Conservation (phyloP, 192 early-diverging fungal species). For the Podila epigama region DNA sequence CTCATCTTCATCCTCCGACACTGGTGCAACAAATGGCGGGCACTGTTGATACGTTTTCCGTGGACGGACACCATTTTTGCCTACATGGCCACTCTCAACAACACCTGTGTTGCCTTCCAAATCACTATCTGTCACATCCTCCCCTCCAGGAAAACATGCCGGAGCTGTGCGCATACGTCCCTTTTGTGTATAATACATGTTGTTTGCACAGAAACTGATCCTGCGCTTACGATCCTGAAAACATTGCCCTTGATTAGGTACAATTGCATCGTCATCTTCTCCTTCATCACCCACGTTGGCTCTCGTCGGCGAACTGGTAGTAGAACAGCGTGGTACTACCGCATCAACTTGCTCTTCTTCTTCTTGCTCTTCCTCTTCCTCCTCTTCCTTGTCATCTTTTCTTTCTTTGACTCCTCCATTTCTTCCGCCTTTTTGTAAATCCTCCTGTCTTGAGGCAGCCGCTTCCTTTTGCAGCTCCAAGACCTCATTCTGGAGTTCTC, state of each 20-base stretch:
- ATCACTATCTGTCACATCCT: neutral
- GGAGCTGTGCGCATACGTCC: neutral
- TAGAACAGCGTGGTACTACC: too few species aligned
- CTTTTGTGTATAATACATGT: slow-evolving; percentile 23
- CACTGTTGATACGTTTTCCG: neutral
- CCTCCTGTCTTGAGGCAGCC: too few species aligned
- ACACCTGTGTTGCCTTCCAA: too few species aligned
- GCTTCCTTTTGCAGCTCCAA: slow-evolving; percentile 1
- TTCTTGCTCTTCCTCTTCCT: too few species aligned
- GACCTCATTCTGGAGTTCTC: slow-evolving; percentile 8
- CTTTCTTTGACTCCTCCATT: too few species aligned
- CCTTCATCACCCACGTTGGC: neutral
- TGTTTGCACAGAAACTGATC: slow-evolving; percentile 42
- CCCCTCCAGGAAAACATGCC: neutral
- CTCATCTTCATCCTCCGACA: neutral
- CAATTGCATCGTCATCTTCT: neutral
- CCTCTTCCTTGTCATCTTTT: too few species aligned
- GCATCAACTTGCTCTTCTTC: too few species aligned
- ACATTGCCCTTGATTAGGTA: neutral
- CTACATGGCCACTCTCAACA: neutral
- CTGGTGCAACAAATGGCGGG: neutral
- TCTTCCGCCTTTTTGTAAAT: too few species aligned
- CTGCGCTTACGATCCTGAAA: slow-evolving; percentile 8
- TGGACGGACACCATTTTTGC: neutral
- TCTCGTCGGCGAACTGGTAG: neutral